phyloP scores from a whole-genome alignment of 352 stramenopile species.

The Pythium periplocum region DNA sequence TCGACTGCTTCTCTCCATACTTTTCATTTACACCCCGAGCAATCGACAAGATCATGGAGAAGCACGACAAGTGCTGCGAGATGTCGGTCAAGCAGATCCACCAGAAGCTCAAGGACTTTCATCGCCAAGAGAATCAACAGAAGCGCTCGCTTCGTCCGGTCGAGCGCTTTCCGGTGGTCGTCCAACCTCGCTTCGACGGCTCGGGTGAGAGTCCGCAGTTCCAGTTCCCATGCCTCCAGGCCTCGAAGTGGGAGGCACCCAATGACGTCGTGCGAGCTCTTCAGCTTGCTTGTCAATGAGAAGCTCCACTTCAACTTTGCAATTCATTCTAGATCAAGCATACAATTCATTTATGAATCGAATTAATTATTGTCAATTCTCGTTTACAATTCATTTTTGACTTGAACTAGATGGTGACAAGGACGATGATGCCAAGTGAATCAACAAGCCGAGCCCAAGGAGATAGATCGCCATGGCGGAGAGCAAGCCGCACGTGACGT shows the following conservation, averaged over 20 bases:
- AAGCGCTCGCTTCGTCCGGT: constrained; percentile 20
- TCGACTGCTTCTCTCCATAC: constrained; percentile 71
- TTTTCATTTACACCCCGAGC: constrained; percentile 63
- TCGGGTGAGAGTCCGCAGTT: constrained; percentile 44
- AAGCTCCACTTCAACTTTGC: too few relatives aligned
- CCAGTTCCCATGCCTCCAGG: constrained; percentile 52
- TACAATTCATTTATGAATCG: too few relatives aligned
- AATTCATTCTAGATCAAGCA: too few relatives aligned
- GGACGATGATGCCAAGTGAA: too few relatives aligned
- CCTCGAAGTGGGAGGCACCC: constrained; percentile 38
- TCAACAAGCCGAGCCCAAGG: too few relatives aligned
- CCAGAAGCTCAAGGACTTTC: constrained; percentile 50
- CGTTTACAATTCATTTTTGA: too few relatives aligned
- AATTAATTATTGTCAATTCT: too few relatives aligned
- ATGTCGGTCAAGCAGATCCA: constrained; percentile 39
- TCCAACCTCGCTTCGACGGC: constrained; percentile 34
- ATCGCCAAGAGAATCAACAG: constrained; percentile 15
- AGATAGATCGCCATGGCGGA: too few relatives aligned
- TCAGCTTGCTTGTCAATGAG: constrained; percentile 29
- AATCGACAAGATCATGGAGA: constrained; percentile 52
- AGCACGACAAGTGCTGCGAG: constrained; percentile 39
- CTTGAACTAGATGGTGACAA: too few relatives aligned
- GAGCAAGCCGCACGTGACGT: constrained; percentile 50
- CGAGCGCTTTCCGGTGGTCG: constrained; percentile 26
- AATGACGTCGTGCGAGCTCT: constrained; percentile 48